A percentile compares a stretch with the other conserved stretches of the same genome.
These are phyloP conservation scores for Phylloporus rhodoxanthus DNA, from an alignment of 768 basidiomycete genomes.

Conservation along the genomic window DNA sequence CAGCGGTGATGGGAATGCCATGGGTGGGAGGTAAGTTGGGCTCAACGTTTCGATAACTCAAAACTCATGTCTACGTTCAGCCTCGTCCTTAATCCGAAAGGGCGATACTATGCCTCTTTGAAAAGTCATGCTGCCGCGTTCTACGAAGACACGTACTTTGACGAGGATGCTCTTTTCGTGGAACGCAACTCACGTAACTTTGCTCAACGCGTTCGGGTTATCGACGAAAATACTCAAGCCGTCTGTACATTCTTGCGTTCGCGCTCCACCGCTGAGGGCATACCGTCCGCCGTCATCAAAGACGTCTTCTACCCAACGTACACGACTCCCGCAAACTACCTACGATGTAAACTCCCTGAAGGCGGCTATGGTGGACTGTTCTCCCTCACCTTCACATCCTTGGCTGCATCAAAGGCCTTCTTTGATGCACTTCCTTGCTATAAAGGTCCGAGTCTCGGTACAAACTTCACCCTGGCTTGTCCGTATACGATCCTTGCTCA, in stretches of 20 bases:
- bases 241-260: slow-evolving; percentile 74
- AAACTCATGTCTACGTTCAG: slow-evolving; percentile 36
- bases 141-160: slow-evolving; percentile 85
- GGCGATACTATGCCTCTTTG: slow-evolving; percentile 61
- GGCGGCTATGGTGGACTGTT: slow-evolving; percentile 82
- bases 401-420: slow-evolving; percentile 66
- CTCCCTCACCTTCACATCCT: slow-evolving; percentile 74
- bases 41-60: neutral
- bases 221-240: slow-evolving; percentile 78
- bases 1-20: slow-evolving; percentile 90
- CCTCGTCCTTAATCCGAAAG: slow-evolving; percentile 78
- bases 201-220: slow-evolving; percentile 59
- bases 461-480: slow-evolving; percentile 92
- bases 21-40: slow-evolving; percentile 85
- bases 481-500: slow-evolving; percentile 93
- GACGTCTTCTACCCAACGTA: slow-evolving; percentile 90
- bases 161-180: slow-evolving; percentile 93
- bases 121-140: slow-evolving; percentile 52
- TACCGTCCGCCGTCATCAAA: slow-evolving; percentile 50
- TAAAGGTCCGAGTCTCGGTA: slow-evolving; percentile 91
- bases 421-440: slow-evolving; percentile 76
- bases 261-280: slow-evolving; percentile 43
- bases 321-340: slow-evolving; percentile 64
- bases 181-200: slow-evolving; percentile 98
- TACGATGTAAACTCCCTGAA: slow-evolving; percentile 51